phyloP scores from a whole-genome alignment of 2,329 filamentous ascomycete genomes.

The Tolypocladium tropicale region DNA sequence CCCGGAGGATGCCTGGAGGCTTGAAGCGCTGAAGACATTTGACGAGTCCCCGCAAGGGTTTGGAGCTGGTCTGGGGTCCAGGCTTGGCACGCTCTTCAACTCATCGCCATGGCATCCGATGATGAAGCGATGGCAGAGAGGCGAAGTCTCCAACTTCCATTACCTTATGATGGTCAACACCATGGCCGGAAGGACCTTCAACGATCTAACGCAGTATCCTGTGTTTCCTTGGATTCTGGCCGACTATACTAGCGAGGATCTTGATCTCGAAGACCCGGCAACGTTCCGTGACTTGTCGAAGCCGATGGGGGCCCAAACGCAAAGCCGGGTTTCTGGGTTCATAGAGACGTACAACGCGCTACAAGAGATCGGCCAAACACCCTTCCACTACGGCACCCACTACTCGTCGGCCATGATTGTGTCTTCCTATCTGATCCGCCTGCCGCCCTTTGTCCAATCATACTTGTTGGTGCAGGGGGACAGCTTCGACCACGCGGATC shows the following conservation, averaged over 20 bases:
- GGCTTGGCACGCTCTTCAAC: slow-evolving; percentile 88
- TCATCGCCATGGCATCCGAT: slow-evolving; percentile 71
- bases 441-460: slow-evolving; percentile 93
- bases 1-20: slow-evolving; percentile 82
- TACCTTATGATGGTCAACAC: slow-evolving; percentile 99
- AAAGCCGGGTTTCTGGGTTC: slow-evolving; percentile 66
- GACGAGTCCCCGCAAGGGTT: slow-evolving; percentile 54
- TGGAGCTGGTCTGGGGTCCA: slow-evolving; percentile 71
- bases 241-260: slow-evolving; percentile 87
- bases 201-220: slow-evolving; percentile 94
- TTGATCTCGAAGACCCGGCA: slow-evolving; percentile 74
- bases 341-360: slow-evolving; percentile 78
- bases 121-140: slow-evolving; percentile 81
- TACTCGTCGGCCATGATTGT: slow-evolving; percentile 99
- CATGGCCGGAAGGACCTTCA: slow-evolving; percentile 93
- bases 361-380: slow-evolving; percentile 82
- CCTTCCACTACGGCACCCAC: slow-evolving; percentile 96
- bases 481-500: slow-evolving; percentile 89
- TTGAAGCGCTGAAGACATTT: slow-evolving; percentile 67
- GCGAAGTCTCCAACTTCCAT: slow-evolving; percentile 96
- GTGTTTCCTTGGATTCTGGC: slow-evolving; percentile 97
- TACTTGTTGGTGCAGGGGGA: slow-evolving; percentile 93
- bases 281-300: slow-evolving; percentile 88
- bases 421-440: slow-evolving; percentile 85
- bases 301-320: slow-evolving; percentile 88